Conservation (phyloP, 495 filamentous ascomycete genomes). For the Echria macrotheca region DNA sequence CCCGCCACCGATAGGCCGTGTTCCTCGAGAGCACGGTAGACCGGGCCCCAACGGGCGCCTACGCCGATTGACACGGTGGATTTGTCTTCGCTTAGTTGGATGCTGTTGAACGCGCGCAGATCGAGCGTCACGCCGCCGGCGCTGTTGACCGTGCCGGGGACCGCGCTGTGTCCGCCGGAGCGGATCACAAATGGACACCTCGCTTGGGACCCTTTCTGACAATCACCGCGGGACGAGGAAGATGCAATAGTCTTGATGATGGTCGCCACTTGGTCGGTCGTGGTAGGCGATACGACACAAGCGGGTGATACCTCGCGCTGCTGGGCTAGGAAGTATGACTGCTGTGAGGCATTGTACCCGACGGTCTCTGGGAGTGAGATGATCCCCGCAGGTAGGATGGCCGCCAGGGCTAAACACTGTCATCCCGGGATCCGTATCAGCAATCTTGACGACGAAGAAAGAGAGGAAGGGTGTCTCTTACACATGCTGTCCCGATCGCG, state of each 20-base stretch:
- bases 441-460: too few relatives aligned
- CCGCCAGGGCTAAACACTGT: too few relatives aligned
- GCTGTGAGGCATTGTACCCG: background rate
- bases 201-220: background rate
- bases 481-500: too few relatives aligned
- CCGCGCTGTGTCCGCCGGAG: constrained; percentile 45
- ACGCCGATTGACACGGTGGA: constrained; percentile 32
- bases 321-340: background rate
- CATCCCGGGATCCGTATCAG: too few relatives aligned
- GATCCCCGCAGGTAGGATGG: too few relatives aligned
- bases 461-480: too few relatives aligned
- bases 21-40: constrained; percentile 44
- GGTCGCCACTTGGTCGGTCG: background rate
- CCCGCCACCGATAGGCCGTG: constrained; percentile 44
- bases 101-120: constrained; percentile 39
- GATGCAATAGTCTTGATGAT: background rate
- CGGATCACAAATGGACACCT: constrained; percentile 39
- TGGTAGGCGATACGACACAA: background rate
- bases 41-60: constrained; percentile 44
- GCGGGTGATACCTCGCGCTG: background rate
- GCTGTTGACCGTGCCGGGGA: constrained; percentile 41
- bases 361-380: background rate
- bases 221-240: background rate
- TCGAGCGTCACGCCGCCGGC: constrained; percentile 53
- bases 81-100: constrained; percentile 22